These are phyloP conservation scores for Tylopilus orsonianus DNA, from an alignment of 1,284 basidiomycete species.

Conservation along the genomic window DNA sequence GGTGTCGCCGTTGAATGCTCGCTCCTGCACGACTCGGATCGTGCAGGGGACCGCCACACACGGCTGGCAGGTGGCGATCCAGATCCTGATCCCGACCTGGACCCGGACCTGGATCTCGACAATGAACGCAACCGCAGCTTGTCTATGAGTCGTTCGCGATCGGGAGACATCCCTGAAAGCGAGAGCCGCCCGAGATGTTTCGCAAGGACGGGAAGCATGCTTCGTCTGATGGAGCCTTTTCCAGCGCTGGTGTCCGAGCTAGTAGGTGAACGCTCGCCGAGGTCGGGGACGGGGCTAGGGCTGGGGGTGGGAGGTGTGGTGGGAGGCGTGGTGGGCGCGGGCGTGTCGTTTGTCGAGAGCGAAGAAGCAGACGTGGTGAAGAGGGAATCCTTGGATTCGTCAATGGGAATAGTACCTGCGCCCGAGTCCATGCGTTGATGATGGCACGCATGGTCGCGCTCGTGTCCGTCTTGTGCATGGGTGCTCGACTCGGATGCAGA, in stretches of 20 bases:
- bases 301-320: constrained; percentile 25
- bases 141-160: constrained; percentile 19
- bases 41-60: constrained; percentile 21
- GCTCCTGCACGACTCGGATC: constrained; percentile 22
- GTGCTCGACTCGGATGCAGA: constrained; percentile 13
- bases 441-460: neutral
- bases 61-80: constrained; percentile 9
- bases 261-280: constrained; percentile 1
- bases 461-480: neutral
- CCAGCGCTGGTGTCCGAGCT: neutral
- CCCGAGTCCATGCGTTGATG: neutral
- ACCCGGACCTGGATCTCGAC: constrained; percentile 11
- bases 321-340: constrained; percentile 27
- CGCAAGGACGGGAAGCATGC: constrained; percentile 32
- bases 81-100: neutral
- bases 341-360: constrained; percentile 21
- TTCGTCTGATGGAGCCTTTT: constrained; percentile 21
- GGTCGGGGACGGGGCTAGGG: constrained; percentile 1
- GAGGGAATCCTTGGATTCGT: constrained; percentile 32
- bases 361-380: constrained; percentile 29
- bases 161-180: constrained; percentile 13
- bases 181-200: constrained; percentile 29
- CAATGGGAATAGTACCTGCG: constrained; percentile 13
- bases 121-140: constrained; percentile 17
- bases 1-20: constrained; percentile 9